Conservation (phyloP, 2,329 filamentous ascomycete genomes). For the Hymenotorrendiella dingleyae region DNA sequence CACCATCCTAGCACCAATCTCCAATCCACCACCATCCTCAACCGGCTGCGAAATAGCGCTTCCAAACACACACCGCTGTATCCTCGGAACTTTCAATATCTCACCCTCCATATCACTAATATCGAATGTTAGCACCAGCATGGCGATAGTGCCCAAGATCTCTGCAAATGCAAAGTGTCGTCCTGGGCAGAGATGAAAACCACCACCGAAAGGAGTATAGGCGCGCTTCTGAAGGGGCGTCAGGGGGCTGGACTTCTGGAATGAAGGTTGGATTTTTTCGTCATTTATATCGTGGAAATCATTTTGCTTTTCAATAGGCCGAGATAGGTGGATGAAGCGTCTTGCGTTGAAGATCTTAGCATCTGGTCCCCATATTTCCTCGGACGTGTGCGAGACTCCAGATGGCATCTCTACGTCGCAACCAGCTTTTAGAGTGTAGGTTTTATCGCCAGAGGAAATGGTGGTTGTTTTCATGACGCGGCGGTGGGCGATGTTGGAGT, state of each 20-base stretch:
- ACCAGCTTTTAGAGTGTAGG: constrained; percentile 37
- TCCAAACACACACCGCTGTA: no score
- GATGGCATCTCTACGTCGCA: constrained; percentile 38
- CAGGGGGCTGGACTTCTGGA: no score
- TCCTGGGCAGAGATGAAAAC: constrained; percentile 35
- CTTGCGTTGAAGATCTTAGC: constrained; percentile 35
- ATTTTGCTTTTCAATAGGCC: constrained; percentile 10
- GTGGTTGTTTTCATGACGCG: constrained; percentile 37
- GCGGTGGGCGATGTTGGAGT: constrained; percentile 34
- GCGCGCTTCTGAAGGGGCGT: constrained; percentile 16
- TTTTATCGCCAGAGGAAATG: constrained; percentile 28
- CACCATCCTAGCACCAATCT: constrained; percentile 14
- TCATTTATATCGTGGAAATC: no score
- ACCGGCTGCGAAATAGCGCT: constrained; percentile 15
- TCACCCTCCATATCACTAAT: constrained; percentile 9
- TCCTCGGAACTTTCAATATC: constrained; percentile 11
- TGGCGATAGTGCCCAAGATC: constrained; percentile 30
- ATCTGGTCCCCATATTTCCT: constrained; percentile 38
- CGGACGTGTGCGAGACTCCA: constrained; percentile 36
- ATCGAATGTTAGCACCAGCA: constrained; percentile 31
- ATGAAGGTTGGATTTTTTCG: constrained; percentile 7
- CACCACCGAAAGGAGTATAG: constrained; percentile 35
- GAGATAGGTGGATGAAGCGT: constrained; percentile 36
- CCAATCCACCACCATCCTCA: constrained; percentile 4
- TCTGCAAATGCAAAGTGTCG: constrained; percentile 35